Evolutionary conservation across 352 stramenopile genomes (phyloP).

Genomic region (Pythium grandisporangium): DNA sequence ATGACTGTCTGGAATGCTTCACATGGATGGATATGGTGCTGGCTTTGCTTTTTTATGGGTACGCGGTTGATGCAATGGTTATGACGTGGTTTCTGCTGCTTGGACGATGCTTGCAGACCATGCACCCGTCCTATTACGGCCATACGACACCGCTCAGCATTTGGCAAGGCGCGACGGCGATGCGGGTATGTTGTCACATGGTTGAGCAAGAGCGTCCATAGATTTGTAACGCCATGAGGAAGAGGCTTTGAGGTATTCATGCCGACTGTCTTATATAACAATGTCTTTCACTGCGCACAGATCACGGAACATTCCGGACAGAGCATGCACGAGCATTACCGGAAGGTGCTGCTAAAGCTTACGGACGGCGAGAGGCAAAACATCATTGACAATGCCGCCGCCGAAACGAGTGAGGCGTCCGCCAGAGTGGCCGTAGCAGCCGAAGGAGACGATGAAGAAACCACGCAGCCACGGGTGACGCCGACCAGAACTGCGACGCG

Average conservation of each 20-base stretch:
- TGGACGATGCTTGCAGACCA: background rate
- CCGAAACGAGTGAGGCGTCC: too few species aligned
- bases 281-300: conserved; percentile 2
- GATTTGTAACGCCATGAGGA: background rate
- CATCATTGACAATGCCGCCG: background rate
- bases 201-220: background rate
- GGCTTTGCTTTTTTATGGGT: too few species aligned
- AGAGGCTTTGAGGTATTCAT: background rate
- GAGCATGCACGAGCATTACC: conserved; percentile 53
- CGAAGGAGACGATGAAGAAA: too few species aligned
- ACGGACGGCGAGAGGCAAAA: conserved; percentile 18
- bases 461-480: too few species aligned
- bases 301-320: conserved; percentile 22
- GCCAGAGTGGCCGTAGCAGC: too few species aligned
- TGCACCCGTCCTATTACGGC: conserved; percentile 5
- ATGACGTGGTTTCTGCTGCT: too few species aligned
- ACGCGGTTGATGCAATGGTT: too few species aligned
- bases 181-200: conserved; percentile 6
- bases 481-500: too few species aligned
- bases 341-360: conserved; percentile 27
- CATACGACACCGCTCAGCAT: conserved; percentile 2
- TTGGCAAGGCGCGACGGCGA: conserved; percentile 5
- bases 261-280: background rate
- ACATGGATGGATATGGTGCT: too few species aligned
- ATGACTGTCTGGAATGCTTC: too few species aligned